A percentile compares a stretch with the other conserved stretches of the same genome.
phyloP scores from a whole-genome alignment of 1,284 basidiomycete species.

The Melampsora americana region DNA sequence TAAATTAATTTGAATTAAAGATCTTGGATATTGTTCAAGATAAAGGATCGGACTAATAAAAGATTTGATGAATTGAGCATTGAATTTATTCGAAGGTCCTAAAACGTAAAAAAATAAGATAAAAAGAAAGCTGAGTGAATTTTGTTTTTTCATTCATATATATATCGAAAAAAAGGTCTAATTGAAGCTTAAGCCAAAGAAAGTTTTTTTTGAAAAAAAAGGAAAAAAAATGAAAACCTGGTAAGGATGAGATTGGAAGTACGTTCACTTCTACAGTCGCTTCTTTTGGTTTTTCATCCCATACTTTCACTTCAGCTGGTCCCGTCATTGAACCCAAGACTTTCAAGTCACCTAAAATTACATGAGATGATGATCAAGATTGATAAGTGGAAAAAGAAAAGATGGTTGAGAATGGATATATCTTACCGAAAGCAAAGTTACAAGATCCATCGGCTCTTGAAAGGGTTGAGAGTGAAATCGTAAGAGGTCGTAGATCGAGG shows the following conservation, averaged over 20 bases:
- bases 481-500: constrained; percentile 27
- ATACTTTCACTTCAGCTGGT: constrained; percentile 59
- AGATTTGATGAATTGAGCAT: constrained; percentile 52
- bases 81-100: constrained; percentile 55
- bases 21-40: constrained; percentile 58
- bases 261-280: constrained; percentile 60
- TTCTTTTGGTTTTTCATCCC: constrained; percentile 59
- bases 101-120: not conserved
- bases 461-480: constrained; percentile 18
- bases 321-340: constrained; percentile 58
- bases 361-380: not conserved
- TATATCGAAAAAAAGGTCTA: constrained; percentile 45
- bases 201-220: constrained; percentile 45
- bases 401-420: not conserved
- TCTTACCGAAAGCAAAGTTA: constrained; percentile 33
- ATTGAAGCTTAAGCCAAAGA: constrained; percentile 42
- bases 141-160: too few relatives aligned
- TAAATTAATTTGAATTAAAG: constrained; percentile 65
- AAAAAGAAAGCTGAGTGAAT: not conserved
- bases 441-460: constrained; percentile 31
- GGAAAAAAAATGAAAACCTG: constrained; percentile 53
- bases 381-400: not conserved
- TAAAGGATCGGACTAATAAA: constrained; percentile 56
- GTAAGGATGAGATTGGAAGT: constrained; percentile 57
- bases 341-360: constrained; percentile 53